Percentiles rank a stretch among this genome's conserved stretches.
These are phyloP conservation scores for Colletotrichum cereale DNA, from an alignment of 2,329 filamentous ascomycete genomes.

Conservation along the genomic window DNA sequence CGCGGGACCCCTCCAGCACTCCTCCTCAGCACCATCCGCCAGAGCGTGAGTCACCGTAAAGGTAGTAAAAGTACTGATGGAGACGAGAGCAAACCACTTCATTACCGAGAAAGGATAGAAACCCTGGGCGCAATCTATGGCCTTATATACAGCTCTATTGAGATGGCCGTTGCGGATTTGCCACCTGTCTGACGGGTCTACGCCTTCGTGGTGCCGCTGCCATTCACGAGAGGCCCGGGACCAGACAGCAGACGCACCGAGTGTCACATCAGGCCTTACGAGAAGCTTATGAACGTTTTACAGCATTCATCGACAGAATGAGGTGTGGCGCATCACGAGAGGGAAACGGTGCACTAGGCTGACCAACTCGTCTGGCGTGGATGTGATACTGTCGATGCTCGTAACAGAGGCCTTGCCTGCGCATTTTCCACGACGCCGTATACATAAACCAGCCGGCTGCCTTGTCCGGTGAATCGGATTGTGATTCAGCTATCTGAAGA, in stretches of 20 bases:
- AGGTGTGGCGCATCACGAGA: background rate
- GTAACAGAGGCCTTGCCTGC: background rate
- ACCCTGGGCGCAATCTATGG: background rate
- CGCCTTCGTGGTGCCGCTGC: background rate
- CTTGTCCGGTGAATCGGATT: background rate
- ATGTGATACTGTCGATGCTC: background rate
- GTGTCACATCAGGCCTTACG: background rate
- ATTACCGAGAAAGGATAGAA: background rate
- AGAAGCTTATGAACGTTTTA: background rate
- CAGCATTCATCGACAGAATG: background rate
- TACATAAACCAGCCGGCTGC: background rate
- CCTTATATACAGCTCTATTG: conserved; percentile 1
- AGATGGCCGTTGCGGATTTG: background rate
- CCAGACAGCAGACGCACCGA: background rate
- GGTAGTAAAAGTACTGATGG: background rate
- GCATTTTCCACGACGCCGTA: background rate
- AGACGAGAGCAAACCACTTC: background rate
- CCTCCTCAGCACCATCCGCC: background rate
- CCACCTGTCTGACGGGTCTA: background rate
- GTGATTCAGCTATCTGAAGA: background rate
- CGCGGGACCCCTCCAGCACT: conserved; percentile 1
- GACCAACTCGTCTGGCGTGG: background rate
- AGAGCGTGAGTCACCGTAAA: background rate
- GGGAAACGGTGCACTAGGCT: background rate
- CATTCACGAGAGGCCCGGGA: background rate